These are phyloP conservation scores for Acer negundo DNA, from an alignment of 345 rosid species.

Conservation along the genomic window DNA sequence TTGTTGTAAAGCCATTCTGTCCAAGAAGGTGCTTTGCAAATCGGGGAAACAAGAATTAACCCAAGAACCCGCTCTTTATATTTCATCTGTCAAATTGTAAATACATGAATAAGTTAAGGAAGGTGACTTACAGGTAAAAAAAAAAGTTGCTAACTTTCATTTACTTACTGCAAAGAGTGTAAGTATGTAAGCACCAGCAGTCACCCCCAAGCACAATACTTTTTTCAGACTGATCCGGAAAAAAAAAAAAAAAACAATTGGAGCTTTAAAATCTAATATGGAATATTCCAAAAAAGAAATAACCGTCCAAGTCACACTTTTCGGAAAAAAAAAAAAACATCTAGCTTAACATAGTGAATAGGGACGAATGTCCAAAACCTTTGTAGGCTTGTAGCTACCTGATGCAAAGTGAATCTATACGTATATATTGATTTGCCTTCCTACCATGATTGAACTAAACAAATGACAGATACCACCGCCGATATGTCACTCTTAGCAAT, in stretches of 20 bases:
- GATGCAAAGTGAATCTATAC: neutral
- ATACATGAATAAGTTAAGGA: conserved; percentile 4
- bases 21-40: conserved; percentile 70
- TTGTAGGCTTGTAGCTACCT: neutral
- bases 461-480: neutral
- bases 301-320: neutral
- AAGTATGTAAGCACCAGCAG: conserved; percentile 69
- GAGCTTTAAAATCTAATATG: neutral
- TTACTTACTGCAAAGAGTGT: conserved; percentile 62
- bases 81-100: conserved; percentile 47
- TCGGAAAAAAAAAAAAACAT: too few relatives aligned
- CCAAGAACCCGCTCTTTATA: conserved; percentile 59
- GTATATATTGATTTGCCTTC: neutral
- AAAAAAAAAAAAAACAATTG: neutral
- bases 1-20: conserved; percentile 72
- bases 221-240: conserved; percentile 41
- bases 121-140: neutral
- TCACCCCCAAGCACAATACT: conserved; percentile 67
- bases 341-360: neutral
- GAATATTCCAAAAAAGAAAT: neutral
- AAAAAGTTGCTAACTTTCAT: neutral
- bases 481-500: neutral
- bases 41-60: conserved; percentile 63
- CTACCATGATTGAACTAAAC: neutral
- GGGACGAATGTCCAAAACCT: neutral